phyloP scores from a whole-genome alignment of 257 asterid species.

The Fraxinus excelsior region DNA sequence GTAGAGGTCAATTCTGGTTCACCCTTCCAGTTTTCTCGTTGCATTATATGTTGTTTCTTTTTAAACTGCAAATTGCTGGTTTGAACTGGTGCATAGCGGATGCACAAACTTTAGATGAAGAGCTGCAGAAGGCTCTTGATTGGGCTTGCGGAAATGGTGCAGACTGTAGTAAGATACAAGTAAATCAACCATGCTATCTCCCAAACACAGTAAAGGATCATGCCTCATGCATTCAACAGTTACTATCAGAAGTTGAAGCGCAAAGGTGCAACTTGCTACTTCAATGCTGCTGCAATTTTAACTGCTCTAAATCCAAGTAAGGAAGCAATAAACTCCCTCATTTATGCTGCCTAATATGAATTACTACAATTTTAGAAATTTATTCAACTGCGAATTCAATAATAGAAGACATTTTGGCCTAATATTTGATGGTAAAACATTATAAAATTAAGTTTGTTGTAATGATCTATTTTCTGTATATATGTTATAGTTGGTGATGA shows the following conservation, averaged over 20 bases:
- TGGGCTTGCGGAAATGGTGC: slow-evolving; percentile 93
- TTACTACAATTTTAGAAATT: not conserved
- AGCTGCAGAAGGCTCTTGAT: slow-evolving; percentile 49
- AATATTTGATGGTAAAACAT: slow-evolving; percentile 7
- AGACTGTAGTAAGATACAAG: slow-evolving; percentile 55
- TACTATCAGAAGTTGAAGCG: slow-evolving; percentile 74
- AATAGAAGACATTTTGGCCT: not conserved
- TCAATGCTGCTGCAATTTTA: slow-evolving; percentile 72
- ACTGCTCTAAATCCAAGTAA: slow-evolving; percentile 75
- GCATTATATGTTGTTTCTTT: not conserved
- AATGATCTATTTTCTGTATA: not conserved
- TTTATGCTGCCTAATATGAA: not conserved
- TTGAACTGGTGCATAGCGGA: slow-evolving; percentile 78
- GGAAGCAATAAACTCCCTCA: slow-evolving; percentile 1
- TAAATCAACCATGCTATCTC: slow-evolving; percentile 43
- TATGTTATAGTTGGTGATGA: not conserved
- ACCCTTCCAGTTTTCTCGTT: not conserved
- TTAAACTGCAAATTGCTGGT: not conserved
- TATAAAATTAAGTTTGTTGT: not conserved
- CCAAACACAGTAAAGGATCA: slow-evolving; percentile 65
- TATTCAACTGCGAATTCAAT: no score
- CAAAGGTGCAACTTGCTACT: slow-evolving; percentile 74
- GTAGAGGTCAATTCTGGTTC: not conserved
- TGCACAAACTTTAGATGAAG: slow-evolving; percentile 67
- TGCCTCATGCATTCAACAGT: slow-evolving; percentile 86